Conservation (phyloP, 2,329 filamentous ascomycete species). For the Colletotrichum chlorophyti region DNA sequence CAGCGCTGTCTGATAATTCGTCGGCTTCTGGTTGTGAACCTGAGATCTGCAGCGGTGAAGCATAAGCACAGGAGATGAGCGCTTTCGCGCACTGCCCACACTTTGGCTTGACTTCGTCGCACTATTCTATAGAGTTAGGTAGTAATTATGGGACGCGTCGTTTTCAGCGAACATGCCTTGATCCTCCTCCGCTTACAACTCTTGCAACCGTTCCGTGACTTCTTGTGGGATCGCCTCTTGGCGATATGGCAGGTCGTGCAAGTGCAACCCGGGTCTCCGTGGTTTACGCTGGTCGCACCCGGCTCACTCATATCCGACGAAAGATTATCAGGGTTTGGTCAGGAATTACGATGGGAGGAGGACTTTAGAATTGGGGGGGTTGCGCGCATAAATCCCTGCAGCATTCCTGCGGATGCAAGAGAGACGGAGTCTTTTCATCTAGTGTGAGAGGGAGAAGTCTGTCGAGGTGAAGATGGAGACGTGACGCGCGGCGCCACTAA, state of each 20-base stretch:
- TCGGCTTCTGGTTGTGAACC: too few relatives aligned
- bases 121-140: background rate
- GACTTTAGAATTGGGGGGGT: too few relatives aligned
- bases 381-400: too few relatives aligned
- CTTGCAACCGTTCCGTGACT: slow-evolving; percentile 32
- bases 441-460: background rate
- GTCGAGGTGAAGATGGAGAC: background rate
- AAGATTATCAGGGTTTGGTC: too few relatives aligned
- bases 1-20: too few relatives aligned
- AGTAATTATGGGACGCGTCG: background rate
- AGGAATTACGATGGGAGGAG: too few relatives aligned
- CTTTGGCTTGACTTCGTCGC: slow-evolving; percentile 12
- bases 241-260: slow-evolving; percentile 20
- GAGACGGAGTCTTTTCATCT: background rate
- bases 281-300: background rate
- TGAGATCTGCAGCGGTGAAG: background rate
- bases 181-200: slow-evolving; percentile 33
- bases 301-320: background rate
- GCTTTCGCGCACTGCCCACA: slow-evolving; percentile 15
- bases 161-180: slow-evolving; percentile 9
- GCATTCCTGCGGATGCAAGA: too few relatives aligned
- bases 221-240: slow-evolving; percentile 22
- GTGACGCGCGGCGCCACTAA: background rate
- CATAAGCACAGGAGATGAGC: slow-evolving; percentile 7
- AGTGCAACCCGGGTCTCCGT: slow-evolving; percentile 4